Evolutionary conservation across 129 eudicot genomes (phyloP).

Genomic region (Smallanthus sonchifolius): DNA sequence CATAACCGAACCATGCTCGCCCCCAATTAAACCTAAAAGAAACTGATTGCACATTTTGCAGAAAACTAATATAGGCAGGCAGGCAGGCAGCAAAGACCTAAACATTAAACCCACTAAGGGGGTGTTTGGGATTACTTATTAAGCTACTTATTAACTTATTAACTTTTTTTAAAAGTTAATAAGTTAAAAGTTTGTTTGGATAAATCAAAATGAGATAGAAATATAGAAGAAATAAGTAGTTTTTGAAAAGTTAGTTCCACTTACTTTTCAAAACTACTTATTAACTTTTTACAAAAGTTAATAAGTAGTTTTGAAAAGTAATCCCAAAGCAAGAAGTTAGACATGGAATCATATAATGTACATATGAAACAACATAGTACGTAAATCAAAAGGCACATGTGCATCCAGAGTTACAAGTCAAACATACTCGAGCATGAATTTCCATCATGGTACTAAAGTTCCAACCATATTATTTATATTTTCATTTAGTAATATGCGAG

Average conservation of each 20-base stretch:
- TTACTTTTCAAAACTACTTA: too few relatives aligned
- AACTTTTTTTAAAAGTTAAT: too few relatives aligned
- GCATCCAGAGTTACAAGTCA: background rate
- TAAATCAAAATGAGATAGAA: too few relatives aligned
- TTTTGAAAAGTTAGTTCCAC: too few relatives aligned
- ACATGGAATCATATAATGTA: background rate
- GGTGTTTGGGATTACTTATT: too few relatives aligned
- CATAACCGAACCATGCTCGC: background rate
- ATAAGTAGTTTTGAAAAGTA: too few relatives aligned
- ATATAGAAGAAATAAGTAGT: too few relatives aligned
- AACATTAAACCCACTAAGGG: background rate
- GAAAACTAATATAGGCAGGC: background rate
- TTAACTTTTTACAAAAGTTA: too few relatives aligned
- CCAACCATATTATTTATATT: background rate
- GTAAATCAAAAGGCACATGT: background rate
- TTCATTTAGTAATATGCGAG: background rate
- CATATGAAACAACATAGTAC: background rate
- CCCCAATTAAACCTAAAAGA: background rate
- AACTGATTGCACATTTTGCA: background rate
- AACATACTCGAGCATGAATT: background rate
- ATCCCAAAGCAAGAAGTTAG: background rate
- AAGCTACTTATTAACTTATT: too few relatives aligned
- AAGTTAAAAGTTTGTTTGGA: too few relatives aligned
- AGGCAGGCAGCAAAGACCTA: background rate
- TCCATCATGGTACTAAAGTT: background rate